Base-by-base conservation (phyloP, 1,139 yeast genomes). In the Candida gigantensis region DNA sequence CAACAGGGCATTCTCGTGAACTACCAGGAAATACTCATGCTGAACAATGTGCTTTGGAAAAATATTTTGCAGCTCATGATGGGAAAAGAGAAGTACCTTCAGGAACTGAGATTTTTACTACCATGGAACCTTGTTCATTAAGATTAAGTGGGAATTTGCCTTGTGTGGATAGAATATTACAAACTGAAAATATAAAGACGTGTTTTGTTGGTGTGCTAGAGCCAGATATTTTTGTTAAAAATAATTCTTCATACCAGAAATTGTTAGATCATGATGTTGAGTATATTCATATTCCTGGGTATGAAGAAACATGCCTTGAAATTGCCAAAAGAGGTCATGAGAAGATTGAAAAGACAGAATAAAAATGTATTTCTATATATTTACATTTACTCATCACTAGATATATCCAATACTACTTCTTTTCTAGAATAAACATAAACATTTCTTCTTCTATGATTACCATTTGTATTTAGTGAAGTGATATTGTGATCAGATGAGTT, bases 21-120 rank as follows among this genome's bases (percentile, higher is more conserved):
- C 64, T 92, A 3, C 87, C 85, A 12, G 98, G 98, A 0, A 94
- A 94, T 56, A 94, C 99, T 0, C 99, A 94, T 58, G 98, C 98
- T 2, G 99, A 94, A 54, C 97, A 94, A 55, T 84, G 95, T 65
- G 97, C 97, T 0, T 59, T 94, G 40, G 85, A 82, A 30, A 94
- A 94, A 57, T 84, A 82, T 49, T 79, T 71, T 39, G 41, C 51
- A 3, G 43, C 55, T 20, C 23, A 31, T 25, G 49, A 57, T 1
- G 75, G 77, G 3, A 47, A 52, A 1, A 47, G 56, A 4, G 67
- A 65, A 4, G 70, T 88, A 1, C 97, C 97, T 0, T 56, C 53
- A 12, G 96, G 96, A 0, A 79, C 95, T 0, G 88, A 84, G 29
- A 62, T 92, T 9, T 94, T 87, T 58, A 92, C 98, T 0, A 87